Base-by-base conservation (phyloP, 1,284 basidiomycete species). In the Inonotus obliquus region DNA sequence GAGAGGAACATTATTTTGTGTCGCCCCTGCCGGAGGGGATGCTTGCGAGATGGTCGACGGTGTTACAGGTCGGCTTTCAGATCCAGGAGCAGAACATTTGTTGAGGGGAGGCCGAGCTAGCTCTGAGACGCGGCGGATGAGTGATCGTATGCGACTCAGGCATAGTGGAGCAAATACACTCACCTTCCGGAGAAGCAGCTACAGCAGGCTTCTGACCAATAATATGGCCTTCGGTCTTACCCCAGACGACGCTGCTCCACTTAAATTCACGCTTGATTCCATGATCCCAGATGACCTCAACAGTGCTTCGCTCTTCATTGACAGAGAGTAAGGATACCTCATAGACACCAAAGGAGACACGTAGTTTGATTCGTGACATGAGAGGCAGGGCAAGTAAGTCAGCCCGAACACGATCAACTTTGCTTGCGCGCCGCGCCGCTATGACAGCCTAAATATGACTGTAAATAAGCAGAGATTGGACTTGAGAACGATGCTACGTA, bases 271-370 rank as follows among this genome's bases (percentile, higher is more conserved):
- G 78, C 72, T 83, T 86, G 41, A 82, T 45, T 9, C 80, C 86
- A 35, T 83, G 78, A 68, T 91, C 89, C 88, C 90, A 92, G 1
- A 89, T 71, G n/a, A 94, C 91, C 68, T 90, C 85, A 0, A 94
- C 84, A 10, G 83, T 84, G 56, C 81, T 77, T 1, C 77, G 80
- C 63, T 85, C 85, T 65, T 90, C 87, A 44, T 89, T 75, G 19
- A 91, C 84, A 54, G 84, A 79, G 11, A 91, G 70, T 44, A 93
- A 76, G 9, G 85, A 85, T 2, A 93, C 91, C 71, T 94, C 91
- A 69, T 90, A 93, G 13, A 88, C 85, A 3, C 91, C 91, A 11
- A 89, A 80, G 66, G 81, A 86, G 49, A 87, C 83, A 55, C 90
- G 88, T 66, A 96, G 81, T 74, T 92, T 91, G 77, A 96, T 87